These are phyloP conservation scores for Pterulicium gracile DNA, from an alignment of 1,284 basidiomycete species.

Conservation along the genomic window DNA sequence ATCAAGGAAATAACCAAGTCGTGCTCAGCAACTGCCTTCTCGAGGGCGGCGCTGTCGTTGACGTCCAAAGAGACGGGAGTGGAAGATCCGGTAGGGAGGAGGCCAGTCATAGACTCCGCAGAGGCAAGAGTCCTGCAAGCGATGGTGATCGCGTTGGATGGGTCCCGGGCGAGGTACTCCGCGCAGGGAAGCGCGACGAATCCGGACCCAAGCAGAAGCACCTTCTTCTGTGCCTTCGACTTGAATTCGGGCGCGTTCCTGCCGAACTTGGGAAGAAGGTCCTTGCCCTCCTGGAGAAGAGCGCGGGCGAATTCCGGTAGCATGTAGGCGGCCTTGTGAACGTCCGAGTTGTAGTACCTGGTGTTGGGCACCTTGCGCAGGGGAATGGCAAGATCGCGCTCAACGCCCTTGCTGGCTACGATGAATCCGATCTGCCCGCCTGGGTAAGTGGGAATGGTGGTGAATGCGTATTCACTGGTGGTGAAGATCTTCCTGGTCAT, in stretches of 20 bases:
- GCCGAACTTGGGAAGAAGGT: constrained; percentile 63
- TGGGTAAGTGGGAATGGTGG: constrained; percentile 96
- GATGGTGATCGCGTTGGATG: constrained; percentile 79
- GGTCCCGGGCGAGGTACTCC: constrained; percentile 83
- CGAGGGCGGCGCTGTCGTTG: constrained; percentile 60
- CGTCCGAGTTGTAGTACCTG: constrained; percentile 79
- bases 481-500: constrained; percentile 78
- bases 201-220: constrained; percentile 89
- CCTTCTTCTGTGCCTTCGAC: constrained; percentile 46
- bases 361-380: constrained; percentile 60
- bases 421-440: constrained; percentile 96
- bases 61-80: constrained; percentile 82
- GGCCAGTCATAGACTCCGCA: constrained; percentile 61
- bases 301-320: constrained; percentile 88
- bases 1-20: constrained; percentile 96
- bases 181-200: constrained; percentile 93
- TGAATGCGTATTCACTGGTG: constrained; percentile 86
- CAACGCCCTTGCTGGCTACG: constrained; percentile 75
- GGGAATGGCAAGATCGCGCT: constrained; percentile 62
- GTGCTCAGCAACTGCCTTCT: constrained; percentile 72
- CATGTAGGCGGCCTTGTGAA: constrained; percentile 82
- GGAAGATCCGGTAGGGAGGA: constrained; percentile 47
- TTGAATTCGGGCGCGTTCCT: constrained; percentile 27
- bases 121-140: constrained; percentile 79
- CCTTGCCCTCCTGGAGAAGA: constrained; percentile 61